Evolutionary conservation across 345 rosid genomes (phyloP), one percentile per base, ranked within the genome.

Genomic region (Salix purpurea): DNA sequence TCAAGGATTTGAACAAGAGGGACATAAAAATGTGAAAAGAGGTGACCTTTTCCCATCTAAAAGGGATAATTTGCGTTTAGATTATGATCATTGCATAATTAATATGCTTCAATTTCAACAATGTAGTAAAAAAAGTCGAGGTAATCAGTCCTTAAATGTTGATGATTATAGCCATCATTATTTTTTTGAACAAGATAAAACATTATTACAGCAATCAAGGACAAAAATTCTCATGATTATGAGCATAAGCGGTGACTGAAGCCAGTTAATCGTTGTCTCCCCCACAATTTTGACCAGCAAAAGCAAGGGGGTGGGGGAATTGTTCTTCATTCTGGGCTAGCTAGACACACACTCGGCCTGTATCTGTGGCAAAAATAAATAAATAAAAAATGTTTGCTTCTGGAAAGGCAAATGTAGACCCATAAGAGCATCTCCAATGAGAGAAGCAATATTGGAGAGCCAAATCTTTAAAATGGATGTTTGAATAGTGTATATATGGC

Each of bases 391-490:
- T 32, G 34, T 4, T 32, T 32, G 34, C 34, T 32, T 32, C 34
- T 32, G 34, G 44, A 69, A 56, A 4, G 54, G 62, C 58, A 81
- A 81, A 50, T 65, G 68, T 32, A 24, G 62, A 65, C 76, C 76
- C 84, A 66, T 74, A 6, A 13, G n/a, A n/a, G n/a, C n/a, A n/a
- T n/a, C n/a, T n/a, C n/a, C n/a, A n/a, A n/a, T n/a, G n/a, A n/a
- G n/a, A n/a, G n/a, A n/a, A n/a, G n/a, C n/a, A n/a, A n/a, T n/a
- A n/a, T n/a, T n/a, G n/a, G n/a, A n/a, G n/a, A n/a, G n/a, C n/a
- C n/a, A n/a, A n/a, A n/a, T n/a, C n/a, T n/a, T n/a, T n/a, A n/a
- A n/a, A n/a, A n/a, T n/a, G n/a, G n/a, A n/a, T n/a, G n/a, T n/a
- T n/a, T n/a, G n/a, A n/a, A n/a, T n/a, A n/a, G n/a, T n/a, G n/a